Percentiles rank a stretch among this genome's conserved stretches.
These are phyloP conservation scores for Aspergillus sp. DNA, from an alignment of 2,329 filamentous ascomycete genomes.

Conservation along the genomic window DNA sequence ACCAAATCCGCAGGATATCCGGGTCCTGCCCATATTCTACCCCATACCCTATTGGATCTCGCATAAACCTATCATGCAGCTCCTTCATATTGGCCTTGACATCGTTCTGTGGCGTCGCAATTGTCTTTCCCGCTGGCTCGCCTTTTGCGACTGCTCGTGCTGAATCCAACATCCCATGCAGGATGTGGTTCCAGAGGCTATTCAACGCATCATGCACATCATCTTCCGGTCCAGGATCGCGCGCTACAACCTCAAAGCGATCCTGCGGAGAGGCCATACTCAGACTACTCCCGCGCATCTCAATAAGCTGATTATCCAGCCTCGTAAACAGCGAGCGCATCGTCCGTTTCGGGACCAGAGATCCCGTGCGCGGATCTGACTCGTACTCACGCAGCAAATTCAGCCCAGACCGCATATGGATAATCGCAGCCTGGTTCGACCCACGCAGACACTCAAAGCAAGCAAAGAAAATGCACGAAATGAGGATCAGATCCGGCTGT, in stretches of 20 bases:
- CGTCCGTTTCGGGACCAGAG: not conserved
- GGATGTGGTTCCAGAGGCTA: conserved; percentile 2
- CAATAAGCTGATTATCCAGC: conserved; percentile 10
- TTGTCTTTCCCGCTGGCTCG: not conserved
- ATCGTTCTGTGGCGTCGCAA: not conserved
- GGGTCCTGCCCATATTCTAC: not conserved
- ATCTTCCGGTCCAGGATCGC: not conserved
- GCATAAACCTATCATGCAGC: not conserved
- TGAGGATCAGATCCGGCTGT: conserved; percentile 3
- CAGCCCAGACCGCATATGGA: conserved; percentile 6
- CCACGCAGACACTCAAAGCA: conserved; percentile 9
- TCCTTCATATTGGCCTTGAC: not conserved
- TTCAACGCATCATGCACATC: conserved; percentile 5
- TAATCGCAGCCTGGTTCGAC: not conserved
- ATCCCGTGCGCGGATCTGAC: not conserved
- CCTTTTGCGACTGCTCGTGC: not conserved
- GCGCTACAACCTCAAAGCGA: not conserved
- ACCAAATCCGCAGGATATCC: conserved; percentile 6
- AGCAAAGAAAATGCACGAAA: conserved; percentile 6
- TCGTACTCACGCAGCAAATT: conserved; percentile 6
- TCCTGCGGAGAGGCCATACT: not conserved
- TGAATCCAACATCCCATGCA: conserved; percentile 2
- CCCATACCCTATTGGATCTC: not conserved
- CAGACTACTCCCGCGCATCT: conserved; percentile 1
- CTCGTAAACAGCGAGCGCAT: conserved; percentile 2